Conservation (phyloP, 139 green algal genomes). For the Tetraselmis striata region DNA sequence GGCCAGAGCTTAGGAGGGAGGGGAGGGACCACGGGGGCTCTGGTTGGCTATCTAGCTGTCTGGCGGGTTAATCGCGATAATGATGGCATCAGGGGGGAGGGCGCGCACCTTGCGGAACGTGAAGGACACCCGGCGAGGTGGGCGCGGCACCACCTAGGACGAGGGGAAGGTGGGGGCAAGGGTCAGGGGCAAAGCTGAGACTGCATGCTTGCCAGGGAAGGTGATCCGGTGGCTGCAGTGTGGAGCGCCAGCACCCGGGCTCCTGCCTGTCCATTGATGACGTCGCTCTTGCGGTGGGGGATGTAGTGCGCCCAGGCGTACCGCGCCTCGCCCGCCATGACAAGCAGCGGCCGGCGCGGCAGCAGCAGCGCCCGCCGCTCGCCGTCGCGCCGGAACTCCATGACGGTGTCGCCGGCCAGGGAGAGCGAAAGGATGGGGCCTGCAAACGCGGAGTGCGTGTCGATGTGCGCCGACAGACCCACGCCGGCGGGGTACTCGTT, state of each 20-base stretch:
- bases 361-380: constrained; percentile 59
- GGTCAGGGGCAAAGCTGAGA: neutral
- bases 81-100: too few relatives aligned
- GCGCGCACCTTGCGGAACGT: constrained; percentile 77
- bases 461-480: constrained; percentile 87
- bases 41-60: too few relatives aligned
- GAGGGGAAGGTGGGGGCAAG: neutral
- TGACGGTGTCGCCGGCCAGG: constrained; percentile 59
- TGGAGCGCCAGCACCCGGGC: neutral
- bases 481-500: constrained; percentile 91
- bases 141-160: constrained; percentile 24
- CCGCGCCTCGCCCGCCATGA: constrained; percentile 77
- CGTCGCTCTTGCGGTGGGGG: constrained; percentile 77
- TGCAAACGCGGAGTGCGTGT: constrained; percentile 91
- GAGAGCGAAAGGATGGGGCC: constrained; percentile 79
- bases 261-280: constrained; percentile 22
- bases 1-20: too few relatives aligned
- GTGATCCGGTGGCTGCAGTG: neutral
- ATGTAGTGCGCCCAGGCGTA: constrained; percentile 92
- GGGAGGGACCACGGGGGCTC: neutral
- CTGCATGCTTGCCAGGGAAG: neutral
- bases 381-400: constrained; percentile 71
- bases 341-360: constrained; percentile 65
- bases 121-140: constrained; percentile 62
- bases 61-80: too few relatives aligned